Evolutionary conservation across 106 monocot genomes (phyloP).

Genomic region (Cymbidium sinense): DNA sequence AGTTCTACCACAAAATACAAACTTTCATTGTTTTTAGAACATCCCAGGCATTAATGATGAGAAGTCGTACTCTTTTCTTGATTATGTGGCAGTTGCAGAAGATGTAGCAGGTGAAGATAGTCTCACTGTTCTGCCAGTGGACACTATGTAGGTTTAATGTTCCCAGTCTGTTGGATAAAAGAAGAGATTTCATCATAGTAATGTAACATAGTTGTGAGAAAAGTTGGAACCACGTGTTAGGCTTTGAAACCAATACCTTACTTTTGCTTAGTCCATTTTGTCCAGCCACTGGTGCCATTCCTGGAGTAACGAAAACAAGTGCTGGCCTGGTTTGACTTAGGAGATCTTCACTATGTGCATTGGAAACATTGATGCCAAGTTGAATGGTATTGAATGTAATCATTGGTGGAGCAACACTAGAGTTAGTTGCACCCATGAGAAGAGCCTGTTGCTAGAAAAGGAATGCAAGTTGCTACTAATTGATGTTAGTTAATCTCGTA

Average conservation of each 20-base stretch:
- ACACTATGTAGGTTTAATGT: constrained; percentile 21
- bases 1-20: neutral
- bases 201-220: too few species aligned
- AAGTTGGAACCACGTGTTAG: too few species aligned
- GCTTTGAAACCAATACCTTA: constrained; percentile 40
- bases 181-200: too few species aligned
- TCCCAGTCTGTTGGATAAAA: too few species aligned
- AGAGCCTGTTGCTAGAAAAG: constrained; percentile 88
- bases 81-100: constrained; percentile 18
- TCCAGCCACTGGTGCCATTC: constrained; percentile 16
- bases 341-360: too few species aligned
- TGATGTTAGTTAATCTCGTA: too few species aligned
- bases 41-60: too few species aligned
- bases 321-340: constrained; percentile 38
- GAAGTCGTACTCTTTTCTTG: too few species aligned
- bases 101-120: constrained; percentile 24
- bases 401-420: constrained; percentile 27
- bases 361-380: too few species aligned
- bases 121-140: constrained; percentile 4
- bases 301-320: constrained; percentile 38
- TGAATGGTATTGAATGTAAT: too few species aligned
- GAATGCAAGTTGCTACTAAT: constrained; percentile 81
- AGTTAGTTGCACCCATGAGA: constrained; percentile 62
- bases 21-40: too few species aligned
- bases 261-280: constrained; percentile 30